Evolutionary conservation across 202 grass and related monocot genomes (phyloP).

Genomic region (Miscanthus sacchariflorus): DNA sequence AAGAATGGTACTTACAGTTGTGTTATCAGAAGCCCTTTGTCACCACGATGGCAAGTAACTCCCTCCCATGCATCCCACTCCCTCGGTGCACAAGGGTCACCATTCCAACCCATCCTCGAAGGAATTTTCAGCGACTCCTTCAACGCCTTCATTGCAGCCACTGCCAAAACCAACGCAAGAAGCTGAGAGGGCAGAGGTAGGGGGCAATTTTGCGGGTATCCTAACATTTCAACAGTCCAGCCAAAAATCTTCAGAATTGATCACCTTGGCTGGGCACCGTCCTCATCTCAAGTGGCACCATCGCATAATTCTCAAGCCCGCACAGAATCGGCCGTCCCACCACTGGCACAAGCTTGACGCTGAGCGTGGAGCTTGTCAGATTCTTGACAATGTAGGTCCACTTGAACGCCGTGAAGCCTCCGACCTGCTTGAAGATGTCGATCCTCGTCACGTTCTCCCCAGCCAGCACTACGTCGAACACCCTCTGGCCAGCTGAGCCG

Average conservation of each 20-base stretch:
- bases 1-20: constrained; percentile 68
- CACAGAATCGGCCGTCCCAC: constrained; percentile 85
- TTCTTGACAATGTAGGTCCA: constrained; percentile 87
- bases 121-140: constrained; percentile 90
- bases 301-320: constrained; percentile 94
- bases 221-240: neutral
- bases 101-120: constrained; percentile 98
- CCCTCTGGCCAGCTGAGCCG: constrained; percentile 63
- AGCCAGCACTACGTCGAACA: constrained; percentile 84
- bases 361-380: constrained; percentile 64
- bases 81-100: constrained; percentile 84
- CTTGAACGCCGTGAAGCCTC: constrained; percentile 87
- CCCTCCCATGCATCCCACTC: constrained; percentile 99
- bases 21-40: constrained; percentile 83
- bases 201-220: neutral
- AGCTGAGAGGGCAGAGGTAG: neutral
- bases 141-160: constrained; percentile 78
- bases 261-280: constrained; percentile 77
- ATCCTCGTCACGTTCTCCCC: constrained; percentile 75
- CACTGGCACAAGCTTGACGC: constrained; percentile 74
- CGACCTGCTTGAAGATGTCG: constrained; percentile 93
- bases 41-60: constrained; percentile 74
- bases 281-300: constrained; percentile 82
- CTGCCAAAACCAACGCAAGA: constrained; percentile 45
- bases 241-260: neutral